Base-by-base conservation (phyloP, 495 filamentous ascomycete genomes). In the Hypoxylon intermedium region DNA sequence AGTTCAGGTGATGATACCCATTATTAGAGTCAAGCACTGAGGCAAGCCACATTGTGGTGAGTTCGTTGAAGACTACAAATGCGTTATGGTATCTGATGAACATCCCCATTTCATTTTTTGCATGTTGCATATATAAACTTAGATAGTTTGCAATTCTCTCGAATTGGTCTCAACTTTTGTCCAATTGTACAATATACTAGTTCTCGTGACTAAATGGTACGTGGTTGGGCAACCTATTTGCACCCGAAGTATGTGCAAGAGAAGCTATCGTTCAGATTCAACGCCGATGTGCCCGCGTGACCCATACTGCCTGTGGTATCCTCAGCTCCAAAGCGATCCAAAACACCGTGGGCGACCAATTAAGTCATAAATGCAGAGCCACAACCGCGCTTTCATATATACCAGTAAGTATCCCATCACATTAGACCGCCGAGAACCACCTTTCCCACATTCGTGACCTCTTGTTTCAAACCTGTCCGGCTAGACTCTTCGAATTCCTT, bases 11-110 rank as follows among this genome's bases (percentile, higher is more conserved):
- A 98, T 98, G 93, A 98, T 85, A 79, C 82, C 75, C 83, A 89
- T 87, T 85, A 85, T 92, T 96, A 97, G 94, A 98, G 93, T 98
- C 93, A 98, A 98, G 93, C 93, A 89, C 93, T 89, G 90, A 98
- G 83, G 83, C 71, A 81, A 76, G 71, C 70, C 79, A 83, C 74
- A 73, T 77, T 86, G 84, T 86, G 69, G 62, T 63, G 56, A 58
- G 66, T 67, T 67, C 71, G 64, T 71, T 88, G 91, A 88, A 79
- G 83, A 87, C 82, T 65, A 65, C 77, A 70, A 61, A 89, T 87
- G 81, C 82, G 81, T 89, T 88, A 90, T 85, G 83, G 84, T 91
- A 92, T 93, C 91, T 96, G 91, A 96, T 88, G 86, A 87, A 90
- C 86, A 71, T 74, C 9, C 21, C 13, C 31, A 50, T 44, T 56